These are phyloP conservation scores for Fistulinella staudtii DNA, from an alignment of 1,284 basidiomycete genomes.

Conservation along the genomic window DNA sequence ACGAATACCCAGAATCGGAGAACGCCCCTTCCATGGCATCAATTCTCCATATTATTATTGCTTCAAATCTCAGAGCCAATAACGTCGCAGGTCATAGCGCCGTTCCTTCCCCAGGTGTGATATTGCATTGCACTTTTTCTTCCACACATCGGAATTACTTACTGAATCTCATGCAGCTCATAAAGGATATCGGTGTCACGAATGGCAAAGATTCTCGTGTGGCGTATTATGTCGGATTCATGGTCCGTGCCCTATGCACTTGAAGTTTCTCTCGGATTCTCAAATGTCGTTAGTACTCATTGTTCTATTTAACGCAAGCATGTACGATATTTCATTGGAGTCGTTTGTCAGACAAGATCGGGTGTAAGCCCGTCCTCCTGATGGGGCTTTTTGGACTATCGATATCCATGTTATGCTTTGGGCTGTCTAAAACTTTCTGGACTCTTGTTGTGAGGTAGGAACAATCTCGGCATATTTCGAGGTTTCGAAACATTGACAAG, in stretches of 20 bases:
- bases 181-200: conserved; percentile 46
- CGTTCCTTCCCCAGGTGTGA: conserved; percentile 59
- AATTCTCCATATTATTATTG: conserved; percentile 62
- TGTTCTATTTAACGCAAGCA: conserved; percentile 52
- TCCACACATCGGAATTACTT: not conserved
- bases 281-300: conserved; percentile 53
- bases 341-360: conserved; percentile 58
- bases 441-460: conserved; percentile 50
- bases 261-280: no score
- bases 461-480: not conserved
- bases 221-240: conserved; percentile 52
- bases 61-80: conserved; percentile 64
- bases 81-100: conserved; percentile 69
- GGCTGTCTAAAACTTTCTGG: conserved; percentile 58
- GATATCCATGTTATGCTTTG: conserved; percentile 59
- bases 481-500: not conserved
- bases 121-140: not conserved
- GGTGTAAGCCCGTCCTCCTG: conserved; percentile 62
- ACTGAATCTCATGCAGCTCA: conserved; percentile 34
- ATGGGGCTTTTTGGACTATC: conserved; percentile 55
- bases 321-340: conserved; percentile 65
- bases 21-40: conserved; percentile 64
- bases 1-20: conserved; percentile 15
- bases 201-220: conserved; percentile 44
- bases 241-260: conserved; percentile 43